phyloP scores from a whole-genome alignment of 192 early-diverging fungal species.

The Rhizophlyctis rosea region DNA sequence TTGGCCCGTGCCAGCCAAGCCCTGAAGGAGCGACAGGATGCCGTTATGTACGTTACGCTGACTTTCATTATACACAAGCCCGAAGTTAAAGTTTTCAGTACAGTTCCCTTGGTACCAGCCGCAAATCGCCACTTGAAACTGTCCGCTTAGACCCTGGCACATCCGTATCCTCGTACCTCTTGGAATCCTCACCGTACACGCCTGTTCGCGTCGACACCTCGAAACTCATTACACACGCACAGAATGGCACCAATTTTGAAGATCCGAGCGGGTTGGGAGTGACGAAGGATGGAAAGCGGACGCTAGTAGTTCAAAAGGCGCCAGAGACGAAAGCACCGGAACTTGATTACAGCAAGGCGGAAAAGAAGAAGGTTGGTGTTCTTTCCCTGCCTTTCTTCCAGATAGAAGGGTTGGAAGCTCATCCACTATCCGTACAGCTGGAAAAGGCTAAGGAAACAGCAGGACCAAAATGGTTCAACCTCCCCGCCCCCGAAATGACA shows the following conservation, averaged over 20 bases:
- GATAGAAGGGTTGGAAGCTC: not conserved
- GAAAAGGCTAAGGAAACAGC: conserved; percentile 32
- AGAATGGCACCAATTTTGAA: not conserved
- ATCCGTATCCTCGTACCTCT: not conserved
- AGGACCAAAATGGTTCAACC: conserved; percentile 82
- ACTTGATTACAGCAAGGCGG: conserved; percentile 28
- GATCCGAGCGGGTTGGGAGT: not conserved
- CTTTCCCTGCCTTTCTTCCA: not conserved
- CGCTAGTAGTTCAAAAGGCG: conserved; percentile 20
- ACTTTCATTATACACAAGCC: not conserved
- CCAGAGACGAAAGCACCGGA: conserved; percentile 19
- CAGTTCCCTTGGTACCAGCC: not conserved
- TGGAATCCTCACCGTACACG: conserved; percentile 11
- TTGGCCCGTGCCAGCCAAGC: conserved; percentile 17
- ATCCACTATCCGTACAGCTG: conserved; percentile 3
- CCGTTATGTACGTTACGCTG: conserved; percentile 2
- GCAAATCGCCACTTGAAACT: conserved; percentile 5
- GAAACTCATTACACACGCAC: not conserved
- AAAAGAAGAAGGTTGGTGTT: conserved; percentile 34
- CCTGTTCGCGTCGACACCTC: conserved; percentile 21
- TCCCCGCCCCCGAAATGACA: conserved; percentile 80
- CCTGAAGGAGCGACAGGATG: conserved; percentile 11
- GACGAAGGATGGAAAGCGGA: conserved; percentile 12
- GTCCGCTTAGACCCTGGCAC: conserved; percentile 20
- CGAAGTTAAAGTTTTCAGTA: not conserved